Conservation (phyloP, 768 basidiomycete species). For the Phylloporus sp. region DNA sequence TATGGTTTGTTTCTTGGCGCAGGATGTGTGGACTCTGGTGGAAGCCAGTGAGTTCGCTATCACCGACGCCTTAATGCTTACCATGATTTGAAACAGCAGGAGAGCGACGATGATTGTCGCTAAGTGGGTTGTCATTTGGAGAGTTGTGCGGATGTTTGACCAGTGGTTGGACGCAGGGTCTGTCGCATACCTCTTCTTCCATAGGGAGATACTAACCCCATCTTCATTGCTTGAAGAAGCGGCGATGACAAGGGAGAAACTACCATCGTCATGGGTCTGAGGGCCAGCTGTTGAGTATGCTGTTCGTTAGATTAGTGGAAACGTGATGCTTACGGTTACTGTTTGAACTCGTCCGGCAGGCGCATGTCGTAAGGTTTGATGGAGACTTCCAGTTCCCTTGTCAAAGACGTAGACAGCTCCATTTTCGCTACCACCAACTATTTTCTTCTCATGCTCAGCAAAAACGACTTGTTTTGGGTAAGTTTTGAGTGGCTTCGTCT, state of each 20-base stretch:
- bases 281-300: neutral
- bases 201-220: neutral
- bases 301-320: too few relatives aligned
- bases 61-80: too few relatives aligned
- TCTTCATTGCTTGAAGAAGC: neutral
- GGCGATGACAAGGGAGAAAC: neutral
- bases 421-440: constrained; percentile 2
- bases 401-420: neutral
- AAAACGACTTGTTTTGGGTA: constrained; percentile 10
- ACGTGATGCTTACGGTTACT: neutral
- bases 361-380: neutral
- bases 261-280: neutral
- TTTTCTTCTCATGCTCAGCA: neutral
- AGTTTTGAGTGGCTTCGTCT: neutral
- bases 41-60: too few relatives aligned
- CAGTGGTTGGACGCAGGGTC: neutral
- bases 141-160: neutral
- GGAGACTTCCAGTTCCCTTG: neutral
- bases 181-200: neutral
- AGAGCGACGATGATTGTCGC: neutral
- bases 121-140: neutral
- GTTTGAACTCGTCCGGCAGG: neutral
- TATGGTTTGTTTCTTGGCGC: too few relatives aligned
- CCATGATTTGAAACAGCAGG: neutral
- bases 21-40: too few relatives aligned